Percentiles rank a stretch among this genome's conserved stretches.
Conservation (phyloP, 257 asterid species). For the Handroanthus guayacan region DNA sequence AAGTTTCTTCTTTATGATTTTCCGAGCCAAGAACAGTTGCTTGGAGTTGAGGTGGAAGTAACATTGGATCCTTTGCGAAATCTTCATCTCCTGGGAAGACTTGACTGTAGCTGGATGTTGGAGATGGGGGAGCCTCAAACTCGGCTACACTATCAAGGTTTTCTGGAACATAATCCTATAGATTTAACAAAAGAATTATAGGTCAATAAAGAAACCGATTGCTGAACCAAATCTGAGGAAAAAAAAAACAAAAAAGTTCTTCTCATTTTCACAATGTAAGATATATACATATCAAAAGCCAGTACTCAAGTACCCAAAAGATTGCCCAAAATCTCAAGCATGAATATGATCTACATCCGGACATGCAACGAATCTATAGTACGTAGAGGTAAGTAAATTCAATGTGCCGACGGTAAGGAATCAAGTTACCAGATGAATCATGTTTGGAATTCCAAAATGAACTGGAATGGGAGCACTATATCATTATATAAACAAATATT, state of each 20-base stretch:
- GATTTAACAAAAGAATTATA: slow-evolving; percentile 8
- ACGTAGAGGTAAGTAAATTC: background rate
- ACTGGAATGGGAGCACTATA: background rate
- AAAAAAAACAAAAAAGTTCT: background rate
- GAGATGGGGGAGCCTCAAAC: slow-evolving; percentile 91
- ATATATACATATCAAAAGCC: background rate
- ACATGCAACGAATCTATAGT: background rate
- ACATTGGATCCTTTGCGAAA: slow-evolving; percentile 75
- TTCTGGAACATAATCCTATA: slow-evolving; percentile 77
- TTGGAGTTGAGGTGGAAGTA: slow-evolving; percentile 82
- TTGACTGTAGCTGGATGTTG: slow-evolving; percentile 80
- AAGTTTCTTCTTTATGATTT: slow-evolving; percentile 44
- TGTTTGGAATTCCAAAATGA: background rate
- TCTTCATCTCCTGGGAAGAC: slow-evolving; percentile 72
- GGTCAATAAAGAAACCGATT: background rate
- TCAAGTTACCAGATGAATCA: background rate
- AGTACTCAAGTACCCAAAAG: background rate
- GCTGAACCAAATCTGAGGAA: too few relatives aligned
- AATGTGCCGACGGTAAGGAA: background rate
- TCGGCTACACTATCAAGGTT: slow-evolving; percentile 78
- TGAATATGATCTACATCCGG: background rate
- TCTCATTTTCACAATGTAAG: too few relatives aligned
- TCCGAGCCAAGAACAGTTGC: slow-evolving; percentile 53
- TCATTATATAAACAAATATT: too few relatives aligned
- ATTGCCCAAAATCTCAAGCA: background rate